Conservation (phyloP, 2,329 filamentous ascomycete genomes). For the Clarireedia monteithiana region DNA sequence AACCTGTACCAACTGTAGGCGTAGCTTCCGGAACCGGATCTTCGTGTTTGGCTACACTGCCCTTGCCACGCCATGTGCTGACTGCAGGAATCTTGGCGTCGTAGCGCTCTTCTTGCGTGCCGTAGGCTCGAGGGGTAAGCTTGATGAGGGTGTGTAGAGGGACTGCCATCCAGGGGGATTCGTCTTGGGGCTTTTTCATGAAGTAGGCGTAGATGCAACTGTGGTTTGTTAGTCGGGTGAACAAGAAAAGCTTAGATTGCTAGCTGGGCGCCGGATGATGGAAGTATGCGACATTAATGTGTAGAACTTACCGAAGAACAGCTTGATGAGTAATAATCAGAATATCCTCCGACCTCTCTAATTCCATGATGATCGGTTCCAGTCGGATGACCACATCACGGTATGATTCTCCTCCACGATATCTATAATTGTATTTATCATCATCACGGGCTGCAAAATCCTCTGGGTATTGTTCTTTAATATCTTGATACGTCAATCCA, state of each 20-base stretch:
- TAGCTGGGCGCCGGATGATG: background rate
- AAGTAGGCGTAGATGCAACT: conserved; percentile 98
- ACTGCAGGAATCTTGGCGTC: conserved; percentile 92
- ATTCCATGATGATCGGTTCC: conserved; percentile 98
- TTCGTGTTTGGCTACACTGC: conserved; percentile 84
- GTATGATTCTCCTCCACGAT: conserved; percentile 91
- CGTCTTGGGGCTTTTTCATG: conserved; percentile 90
- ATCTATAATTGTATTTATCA: conserved; percentile 99
- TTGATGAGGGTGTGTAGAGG: conserved; percentile 95
- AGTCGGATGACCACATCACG: conserved; percentile 95
- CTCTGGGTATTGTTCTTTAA: conserved; percentile 83
- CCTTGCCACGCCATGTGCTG: conserved; percentile 92
- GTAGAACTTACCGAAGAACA: conserved; percentile 50
- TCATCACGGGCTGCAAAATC: conserved; percentile 94
- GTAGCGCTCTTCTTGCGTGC: conserved; percentile 80
- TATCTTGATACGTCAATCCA: conserved; percentile 80
- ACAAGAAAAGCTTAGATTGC: background rate
- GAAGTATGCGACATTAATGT: background rate
- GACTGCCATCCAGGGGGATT: conserved; percentile 97
- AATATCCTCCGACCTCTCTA: conserved; percentile 93
- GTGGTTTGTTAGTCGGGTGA: background rate
- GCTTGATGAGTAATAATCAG: conserved; percentile 98
- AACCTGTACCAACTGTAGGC: background rate
- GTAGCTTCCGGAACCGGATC: conserved; percentile 16
- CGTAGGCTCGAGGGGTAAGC: conserved; percentile 88